Evolutionary conservation across 495 filamentous ascomycete species (phyloP).

Genomic region (Cairneyella variabilis): DNA sequence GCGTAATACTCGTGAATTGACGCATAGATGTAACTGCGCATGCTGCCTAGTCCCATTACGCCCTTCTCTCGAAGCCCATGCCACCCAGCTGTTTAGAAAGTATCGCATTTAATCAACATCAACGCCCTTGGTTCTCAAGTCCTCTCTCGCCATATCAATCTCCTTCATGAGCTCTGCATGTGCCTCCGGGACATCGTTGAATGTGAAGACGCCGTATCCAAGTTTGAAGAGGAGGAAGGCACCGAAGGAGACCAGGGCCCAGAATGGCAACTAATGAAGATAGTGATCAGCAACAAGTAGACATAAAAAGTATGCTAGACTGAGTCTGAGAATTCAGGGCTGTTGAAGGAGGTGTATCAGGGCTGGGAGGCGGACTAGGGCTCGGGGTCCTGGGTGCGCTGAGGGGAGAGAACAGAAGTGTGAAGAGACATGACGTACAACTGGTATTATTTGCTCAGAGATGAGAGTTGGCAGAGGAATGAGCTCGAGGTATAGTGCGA

Average conservation of each 20-base stretch:
- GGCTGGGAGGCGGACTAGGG: too few relatives aligned
- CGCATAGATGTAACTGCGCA: too few relatives aligned
- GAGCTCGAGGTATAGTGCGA: constrained; percentile 78
- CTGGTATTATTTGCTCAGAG: constrained; percentile 66
- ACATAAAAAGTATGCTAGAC: too few relatives aligned
- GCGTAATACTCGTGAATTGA: too few relatives aligned
- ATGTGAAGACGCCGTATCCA: constrained; percentile 87
- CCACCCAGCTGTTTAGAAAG: too few relatives aligned
- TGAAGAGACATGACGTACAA: constrained; percentile 45
- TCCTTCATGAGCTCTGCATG: constrained; percentile 84
- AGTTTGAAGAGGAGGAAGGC: constrained; percentile 90
- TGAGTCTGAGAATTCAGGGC: too few relatives aligned
- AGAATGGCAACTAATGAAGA: constrained; percentile 74
- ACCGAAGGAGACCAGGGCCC: constrained; percentile 86
- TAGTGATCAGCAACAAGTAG: not conserved
- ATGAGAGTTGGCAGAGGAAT: constrained; percentile 75
- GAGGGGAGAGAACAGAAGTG: not conserved
- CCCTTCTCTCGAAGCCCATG: too few relatives aligned
- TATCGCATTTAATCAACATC: constrained; percentile 62
- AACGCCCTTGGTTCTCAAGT: constrained; percentile 64
- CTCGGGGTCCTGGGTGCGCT: too few relatives aligned
- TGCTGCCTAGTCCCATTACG: too few relatives aligned
- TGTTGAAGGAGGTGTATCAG: too few relatives aligned
- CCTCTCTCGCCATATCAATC: constrained; percentile 65
- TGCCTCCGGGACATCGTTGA: constrained; percentile 92